phyloP scores from a whole-genome alignment of 1,284 basidiomycete genomes.

The Gastroboletus turbinatus region DNA sequence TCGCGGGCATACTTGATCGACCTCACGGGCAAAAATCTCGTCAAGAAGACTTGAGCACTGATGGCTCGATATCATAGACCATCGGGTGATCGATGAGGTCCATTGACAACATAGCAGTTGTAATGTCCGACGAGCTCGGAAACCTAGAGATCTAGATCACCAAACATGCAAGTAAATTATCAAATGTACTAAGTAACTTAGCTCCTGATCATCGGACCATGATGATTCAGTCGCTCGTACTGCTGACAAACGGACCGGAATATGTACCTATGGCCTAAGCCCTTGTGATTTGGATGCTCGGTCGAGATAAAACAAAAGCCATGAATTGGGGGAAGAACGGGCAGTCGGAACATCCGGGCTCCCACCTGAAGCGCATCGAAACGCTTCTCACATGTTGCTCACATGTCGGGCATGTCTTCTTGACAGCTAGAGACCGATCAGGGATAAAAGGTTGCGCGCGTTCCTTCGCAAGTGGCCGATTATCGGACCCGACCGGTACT shows the following conservation, averaged over 20 bases:
- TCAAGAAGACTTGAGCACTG: neutral
- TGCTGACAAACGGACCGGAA: neutral
- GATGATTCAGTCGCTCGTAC: neutral
- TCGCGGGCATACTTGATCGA: neutral
- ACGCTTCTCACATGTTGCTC: no score
- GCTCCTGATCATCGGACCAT: neutral
- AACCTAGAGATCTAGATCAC: neutral
- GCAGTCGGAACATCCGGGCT: neutral
- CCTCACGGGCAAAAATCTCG: neutral
- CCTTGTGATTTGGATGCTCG: slow-evolving; percentile 3
- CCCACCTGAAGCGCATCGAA: neutral
- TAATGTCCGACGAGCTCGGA: neutral
- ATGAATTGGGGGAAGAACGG: neutral
- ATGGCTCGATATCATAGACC: neutral
- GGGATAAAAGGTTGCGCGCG: neutral
- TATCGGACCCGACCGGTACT: neutral
- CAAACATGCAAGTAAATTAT: no score
- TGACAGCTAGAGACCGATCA: neutral
- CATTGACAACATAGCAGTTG: neutral
- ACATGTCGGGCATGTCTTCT: neutral
- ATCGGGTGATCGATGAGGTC: neutral
- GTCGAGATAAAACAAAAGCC: neutral
- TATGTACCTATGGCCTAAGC: neutral
- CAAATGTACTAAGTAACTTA: no score
- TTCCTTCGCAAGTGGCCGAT: neutral